Evolutionary conservation across 345 rosid species (phyloP).

Genomic region (Eutrema yunnanense): DNA sequence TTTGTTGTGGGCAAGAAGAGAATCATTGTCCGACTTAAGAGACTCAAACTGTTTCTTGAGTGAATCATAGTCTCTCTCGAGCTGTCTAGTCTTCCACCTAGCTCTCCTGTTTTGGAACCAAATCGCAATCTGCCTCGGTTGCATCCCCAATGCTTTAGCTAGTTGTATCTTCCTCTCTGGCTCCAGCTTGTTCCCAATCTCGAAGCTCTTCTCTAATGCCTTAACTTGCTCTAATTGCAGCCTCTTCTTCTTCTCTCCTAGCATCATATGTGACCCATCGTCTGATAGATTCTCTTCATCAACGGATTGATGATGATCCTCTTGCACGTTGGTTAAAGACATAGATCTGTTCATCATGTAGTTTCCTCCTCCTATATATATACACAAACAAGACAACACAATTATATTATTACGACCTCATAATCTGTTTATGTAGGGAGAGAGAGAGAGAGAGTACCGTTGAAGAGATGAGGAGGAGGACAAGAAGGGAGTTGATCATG

Average conservation of each 20-base stretch:
- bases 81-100: constrained; percentile 74
- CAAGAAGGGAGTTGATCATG: constrained; percentile 50
- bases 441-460: constrained; percentile 29
- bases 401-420: background rate
- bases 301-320: constrained; percentile 18
- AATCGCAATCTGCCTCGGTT: constrained; percentile 65
- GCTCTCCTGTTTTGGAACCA: constrained; percentile 82
- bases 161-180: constrained; percentile 69
- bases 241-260: constrained; percentile 76
- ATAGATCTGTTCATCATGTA: constrained; percentile 74
- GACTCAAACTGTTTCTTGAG: constrained; percentile 62
- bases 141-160: constrained; percentile 62
- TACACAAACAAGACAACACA: background rate
- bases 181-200: constrained; percentile 70
- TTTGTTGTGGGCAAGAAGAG: constrained; percentile 59
- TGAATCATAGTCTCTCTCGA: constrained; percentile 57
- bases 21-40: constrained; percentile 55
- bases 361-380: constrained; percentile 42
- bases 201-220: constrained; percentile 70
- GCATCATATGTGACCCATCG: constrained; percentile 53
- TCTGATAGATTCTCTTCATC: constrained; percentile 62
- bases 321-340: constrained; percentile 56
- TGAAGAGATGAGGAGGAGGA: constrained; percentile 53
- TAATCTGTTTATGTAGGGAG: background rate
- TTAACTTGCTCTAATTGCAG: constrained; percentile 60